Evolutionary conservation across 805 yeast genomes (phyloP).

Genomic region (Ogataea trehalophila): DNA sequence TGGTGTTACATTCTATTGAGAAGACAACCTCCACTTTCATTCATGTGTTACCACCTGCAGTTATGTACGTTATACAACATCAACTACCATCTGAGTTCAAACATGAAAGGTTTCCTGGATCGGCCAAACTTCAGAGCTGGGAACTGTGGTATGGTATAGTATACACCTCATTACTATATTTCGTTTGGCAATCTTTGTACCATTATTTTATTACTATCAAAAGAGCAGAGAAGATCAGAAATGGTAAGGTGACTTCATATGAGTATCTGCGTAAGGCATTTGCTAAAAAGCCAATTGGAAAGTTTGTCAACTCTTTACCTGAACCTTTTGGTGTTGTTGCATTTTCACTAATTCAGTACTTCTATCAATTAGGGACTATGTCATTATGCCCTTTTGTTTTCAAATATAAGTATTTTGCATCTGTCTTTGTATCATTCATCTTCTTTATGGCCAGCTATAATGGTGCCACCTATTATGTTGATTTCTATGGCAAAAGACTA

Average conservation of each 20-base stretch:
- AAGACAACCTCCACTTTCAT: slow-evolving; percentile 89
- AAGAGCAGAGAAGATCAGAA: slow-evolving; percentile 71
- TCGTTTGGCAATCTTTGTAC: slow-evolving; percentile 85
- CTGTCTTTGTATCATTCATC: slow-evolving; percentile 63
- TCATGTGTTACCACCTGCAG: slow-evolving; percentile 85
- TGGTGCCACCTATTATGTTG: slow-evolving; percentile 93
- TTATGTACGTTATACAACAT: slow-evolving; percentile 83
- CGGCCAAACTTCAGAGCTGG: slow-evolving; percentile 66
- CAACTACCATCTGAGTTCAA: slow-evolving; percentile 52
- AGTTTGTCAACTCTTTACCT: slow-evolving; percentile 75
- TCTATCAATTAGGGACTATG: slow-evolving; percentile 85
- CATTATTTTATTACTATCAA: slow-evolving; percentile 89
- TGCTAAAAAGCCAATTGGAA: slow-evolving; percentile 60
- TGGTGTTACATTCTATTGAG: slow-evolving; percentile 87
- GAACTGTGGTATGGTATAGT: slow-evolving; percentile 62
- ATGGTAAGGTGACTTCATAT: slow-evolving; percentile 85
- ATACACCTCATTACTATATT: slow-evolving; percentile 76
- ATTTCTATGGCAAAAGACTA: slow-evolving; percentile 83
- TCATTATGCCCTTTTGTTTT: slow-evolving; percentile 86
- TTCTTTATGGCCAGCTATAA: slow-evolving; percentile 79
- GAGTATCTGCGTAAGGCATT: slow-evolving; percentile 75
- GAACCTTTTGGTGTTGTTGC: slow-evolving; percentile 84
- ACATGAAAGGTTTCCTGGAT: slow-evolving; percentile 70
- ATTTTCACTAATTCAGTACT: slow-evolving; percentile 80
- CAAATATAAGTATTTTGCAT: slow-evolving; percentile 59